Conservation (phyloP, 352 stramenopile species). For the Pythium coloratum region DNA sequence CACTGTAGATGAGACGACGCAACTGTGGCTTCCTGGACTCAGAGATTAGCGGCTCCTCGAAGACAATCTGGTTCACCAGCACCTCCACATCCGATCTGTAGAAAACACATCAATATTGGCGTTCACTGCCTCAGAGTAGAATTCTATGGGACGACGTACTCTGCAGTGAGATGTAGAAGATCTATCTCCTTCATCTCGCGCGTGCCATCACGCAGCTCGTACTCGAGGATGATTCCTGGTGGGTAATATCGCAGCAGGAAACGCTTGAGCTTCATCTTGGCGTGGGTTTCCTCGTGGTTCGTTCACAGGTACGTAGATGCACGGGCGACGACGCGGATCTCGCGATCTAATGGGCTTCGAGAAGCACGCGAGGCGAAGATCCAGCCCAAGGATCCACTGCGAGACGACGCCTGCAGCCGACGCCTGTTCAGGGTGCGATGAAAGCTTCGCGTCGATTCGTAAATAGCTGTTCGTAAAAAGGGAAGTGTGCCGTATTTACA, state of each 20-base stretch:
- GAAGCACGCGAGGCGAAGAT: background rate
- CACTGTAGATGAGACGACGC: conserved; percentile 92
- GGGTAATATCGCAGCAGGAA: conserved; percentile 96
- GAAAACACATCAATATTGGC: background rate
- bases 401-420: conserved; percentile 1
- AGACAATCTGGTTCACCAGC: conserved; percentile 95
- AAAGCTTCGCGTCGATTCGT: conserved; percentile 28
- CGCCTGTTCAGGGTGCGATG: conserved; percentile 16
- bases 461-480: conserved; percentile 31
- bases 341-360: background rate
- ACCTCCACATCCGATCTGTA: conserved; percentile 91
- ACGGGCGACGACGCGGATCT: background rate
- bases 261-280: conserved; percentile 93
- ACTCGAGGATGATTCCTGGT: conserved; percentile 95
- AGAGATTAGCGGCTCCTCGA: conserved; percentile 93
- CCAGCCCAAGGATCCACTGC: conserved; percentile 6
- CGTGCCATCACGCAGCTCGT: conserved; percentile 92
- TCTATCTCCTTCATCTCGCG: conserved; percentile 96
- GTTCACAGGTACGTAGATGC: background rate
- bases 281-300: background rate
- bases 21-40: conserved; percentile 94
- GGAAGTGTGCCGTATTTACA: background rate
- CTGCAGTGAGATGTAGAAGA: conserved; percentile 91
- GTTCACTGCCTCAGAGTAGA: no score
- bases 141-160: conserved; percentile 46